phyloP scores from a whole-genome alignment of 306 rosid genomes.

The Canavalia gladiata region DNA sequence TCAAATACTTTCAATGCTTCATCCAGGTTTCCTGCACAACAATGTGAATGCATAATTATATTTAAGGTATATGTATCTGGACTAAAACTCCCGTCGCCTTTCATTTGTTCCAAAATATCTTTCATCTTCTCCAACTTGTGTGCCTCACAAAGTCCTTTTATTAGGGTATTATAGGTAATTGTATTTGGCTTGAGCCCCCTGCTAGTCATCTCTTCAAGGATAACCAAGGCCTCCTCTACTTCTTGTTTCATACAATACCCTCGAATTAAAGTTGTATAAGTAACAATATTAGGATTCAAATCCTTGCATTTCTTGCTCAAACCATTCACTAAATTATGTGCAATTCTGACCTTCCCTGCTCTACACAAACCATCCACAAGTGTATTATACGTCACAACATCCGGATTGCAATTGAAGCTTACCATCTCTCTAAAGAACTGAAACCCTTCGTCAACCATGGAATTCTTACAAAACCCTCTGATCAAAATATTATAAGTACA shows the following conservation, averaged over 20 bases:
- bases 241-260: constrained; percentile 77
- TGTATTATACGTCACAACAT: constrained; percentile 76
- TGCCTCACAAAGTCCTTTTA: constrained; percentile 84
- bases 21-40: constrained; percentile 65
- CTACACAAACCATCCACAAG: constrained; percentile 92
- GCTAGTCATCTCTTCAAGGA: constrained; percentile 77
- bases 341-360: constrained; percentile 70
- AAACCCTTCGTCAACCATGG: constrained; percentile 81
- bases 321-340: constrained; percentile 76
- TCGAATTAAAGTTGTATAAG: constrained; percentile 82
- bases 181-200: constrained; percentile 68
- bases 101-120: constrained; percentile 63
- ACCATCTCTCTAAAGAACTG: constrained; percentile 68
- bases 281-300: constrained; percentile 80
- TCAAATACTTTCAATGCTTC: constrained; percentile 75
- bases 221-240: constrained; percentile 68
- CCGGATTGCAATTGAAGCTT: constrained; percentile 65
- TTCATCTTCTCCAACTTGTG: constrained; percentile 64
- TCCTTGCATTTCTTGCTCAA: constrained; percentile 68
- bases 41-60: constrained; percentile 72
- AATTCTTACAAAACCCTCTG: constrained; percentile 82
- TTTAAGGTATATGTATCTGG: constrained; percentile 86
- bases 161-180: constrained; percentile 73
- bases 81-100: constrained; percentile 53
- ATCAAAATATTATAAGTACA: constrained; percentile 78